phyloP scores from a whole-genome alignment of 208 protist species.

The Leishmania amazonensis region DNA sequence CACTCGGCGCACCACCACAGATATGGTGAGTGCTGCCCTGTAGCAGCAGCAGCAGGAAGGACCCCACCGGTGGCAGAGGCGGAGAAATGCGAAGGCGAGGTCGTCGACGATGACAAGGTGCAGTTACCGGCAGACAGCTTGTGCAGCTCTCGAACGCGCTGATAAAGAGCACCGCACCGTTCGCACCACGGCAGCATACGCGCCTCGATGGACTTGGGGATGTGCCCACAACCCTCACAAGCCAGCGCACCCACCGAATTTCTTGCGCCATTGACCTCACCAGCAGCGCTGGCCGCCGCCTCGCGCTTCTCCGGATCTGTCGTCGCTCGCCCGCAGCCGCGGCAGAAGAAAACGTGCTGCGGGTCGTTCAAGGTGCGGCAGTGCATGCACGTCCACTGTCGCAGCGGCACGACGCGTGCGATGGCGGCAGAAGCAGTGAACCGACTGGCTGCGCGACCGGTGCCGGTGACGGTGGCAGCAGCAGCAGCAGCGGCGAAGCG shows the following conservation, averaged over 20 bases:
- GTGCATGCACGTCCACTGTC: slow-evolving; percentile 64
- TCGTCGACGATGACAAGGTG: not conserved
- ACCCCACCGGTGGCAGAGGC: not conserved
- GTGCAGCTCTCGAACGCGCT: slow-evolving; percentile 11
- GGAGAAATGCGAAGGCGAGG: not conserved
- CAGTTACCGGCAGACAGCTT: not conserved
- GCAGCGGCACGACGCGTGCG: slow-evolving; percentile 44
- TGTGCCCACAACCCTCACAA: slow-evolving; percentile 17
- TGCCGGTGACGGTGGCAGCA: slow-evolving; percentile 18
- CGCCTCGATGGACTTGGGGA: slow-evolving; percentile 23
- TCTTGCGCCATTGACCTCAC: slow-evolving; percentile 11
- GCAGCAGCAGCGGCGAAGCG: not conserved
- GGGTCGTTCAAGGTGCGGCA: slow-evolving; percentile 61
- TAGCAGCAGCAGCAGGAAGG: not conserved
- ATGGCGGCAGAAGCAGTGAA: slow-evolving; percentile 14
- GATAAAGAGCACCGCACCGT: slow-evolving; percentile 23
- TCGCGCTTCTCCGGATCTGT: slow-evolving; percentile 6
- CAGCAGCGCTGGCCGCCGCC: not conserved
- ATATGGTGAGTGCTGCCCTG: slow-evolving; percentile 1
- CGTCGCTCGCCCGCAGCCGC: slow-evolving; percentile 21
- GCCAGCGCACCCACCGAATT: slow-evolving; percentile 22
- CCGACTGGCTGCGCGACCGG: slow-evolving; percentile 17
- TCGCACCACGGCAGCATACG: slow-evolving; percentile 46
- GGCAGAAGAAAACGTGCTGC: slow-evolving; percentile 68
- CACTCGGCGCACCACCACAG: slow-evolving; percentile 36